A percentile compares a stretch with the other conserved stretches of the same genome.
Conservation (phyloP, 768 basidiomycete genomes). For the Suillus subluteus region DNA sequence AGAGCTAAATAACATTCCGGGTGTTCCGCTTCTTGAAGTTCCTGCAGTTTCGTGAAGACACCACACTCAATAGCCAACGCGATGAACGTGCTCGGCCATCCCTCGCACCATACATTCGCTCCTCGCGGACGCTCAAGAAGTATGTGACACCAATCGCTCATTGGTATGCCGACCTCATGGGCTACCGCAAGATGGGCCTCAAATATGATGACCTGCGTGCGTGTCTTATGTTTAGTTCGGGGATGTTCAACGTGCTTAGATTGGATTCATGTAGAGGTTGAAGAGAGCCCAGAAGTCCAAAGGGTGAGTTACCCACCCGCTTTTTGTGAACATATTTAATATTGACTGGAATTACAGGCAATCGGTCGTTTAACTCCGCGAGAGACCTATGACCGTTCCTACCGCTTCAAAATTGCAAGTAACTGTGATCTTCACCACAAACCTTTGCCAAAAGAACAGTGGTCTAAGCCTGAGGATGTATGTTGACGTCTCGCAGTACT, state of each 20-base stretch:
- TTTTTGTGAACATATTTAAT: neutral
- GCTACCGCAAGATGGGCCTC: constrained; percentile 88
- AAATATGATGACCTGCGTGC: constrained; percentile 93
- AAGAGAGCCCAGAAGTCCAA: constrained; percentile 79
- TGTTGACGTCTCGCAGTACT: constrained; percentile 25
- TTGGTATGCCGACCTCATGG: constrained; percentile 80
- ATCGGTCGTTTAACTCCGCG: constrained; percentile 76
- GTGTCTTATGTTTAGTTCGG: constrained; percentile 37
- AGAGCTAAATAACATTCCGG: constrained; percentile 44
- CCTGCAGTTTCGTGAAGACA: constrained; percentile 27
- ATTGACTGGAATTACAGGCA: constrained; percentile 55
- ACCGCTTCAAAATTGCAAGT: constrained; percentile 82
- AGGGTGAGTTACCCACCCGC: constrained; percentile 51
- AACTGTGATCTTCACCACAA: constrained; percentile 60
- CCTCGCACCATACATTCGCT: constrained; percentile 75
- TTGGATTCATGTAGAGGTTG: constrained; percentile 53
- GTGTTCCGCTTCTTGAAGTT: constrained; percentile 19
- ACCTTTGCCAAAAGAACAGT: constrained; percentile 79
- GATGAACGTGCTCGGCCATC: constrained; percentile 66
- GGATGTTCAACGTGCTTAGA: neutral
- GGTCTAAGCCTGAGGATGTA: constrained; percentile 79
- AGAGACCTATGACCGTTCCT: constrained; percentile 89
- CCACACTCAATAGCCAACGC: constrained; percentile 27
- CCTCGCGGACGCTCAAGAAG: constrained; percentile 66
- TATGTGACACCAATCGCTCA: constrained; percentile 78